Evolutionary conservation across 108 stramenopile genomes (phyloP).

Genomic region (Fragilaria radians): DNA sequence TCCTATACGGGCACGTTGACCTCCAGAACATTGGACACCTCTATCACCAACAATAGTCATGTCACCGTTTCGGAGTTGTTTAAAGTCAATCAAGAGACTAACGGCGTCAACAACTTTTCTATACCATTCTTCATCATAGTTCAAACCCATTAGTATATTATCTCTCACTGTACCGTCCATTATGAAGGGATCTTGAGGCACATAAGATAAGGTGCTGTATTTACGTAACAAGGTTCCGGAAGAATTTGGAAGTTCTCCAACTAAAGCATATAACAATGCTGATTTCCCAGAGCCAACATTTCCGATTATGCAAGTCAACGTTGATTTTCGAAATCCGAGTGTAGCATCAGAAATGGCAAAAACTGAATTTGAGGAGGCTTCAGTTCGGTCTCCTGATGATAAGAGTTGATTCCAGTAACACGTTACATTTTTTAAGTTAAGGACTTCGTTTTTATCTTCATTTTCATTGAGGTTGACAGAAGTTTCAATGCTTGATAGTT

Average conservation of each 20-base stretch:
- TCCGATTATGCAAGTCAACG: conserved; percentile 58
- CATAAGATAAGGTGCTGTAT: conserved; percentile 61
- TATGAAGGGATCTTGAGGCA: conserved; percentile 90
- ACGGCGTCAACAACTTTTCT: conserved; percentile 60
- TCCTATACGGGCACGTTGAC: conserved; percentile 88
- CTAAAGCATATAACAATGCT: conserved; percentile 56
- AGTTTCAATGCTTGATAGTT: conserved; percentile 11
- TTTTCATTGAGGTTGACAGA: background rate
- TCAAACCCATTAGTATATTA: conserved; percentile 76
- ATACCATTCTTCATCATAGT: conserved; percentile 50
- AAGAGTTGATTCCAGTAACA: conserved; percentile 36
- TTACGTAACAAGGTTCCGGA: conserved; percentile 31
- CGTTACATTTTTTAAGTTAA: conserved; percentile 19
- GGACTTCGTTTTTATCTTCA: background rate
- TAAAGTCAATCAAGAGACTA: conserved; percentile 68
- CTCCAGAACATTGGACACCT: conserved; percentile 89
- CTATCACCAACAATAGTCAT: conserved; percentile 86
- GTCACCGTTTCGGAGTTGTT: conserved; percentile 65
- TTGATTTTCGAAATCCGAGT: conserved; percentile 35
- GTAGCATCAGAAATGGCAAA: conserved; percentile 37
- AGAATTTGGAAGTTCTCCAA: conserved; percentile 52
- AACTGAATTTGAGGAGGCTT: conserved; percentile 21
- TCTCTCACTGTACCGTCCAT: conserved; percentile 84
- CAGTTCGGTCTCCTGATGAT: background rate
- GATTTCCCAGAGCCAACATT: conserved; percentile 59